phyloP scores from a whole-genome alignment of 1,284 basidiomycete genomes.

The Sparassis latifolia region DNA sequence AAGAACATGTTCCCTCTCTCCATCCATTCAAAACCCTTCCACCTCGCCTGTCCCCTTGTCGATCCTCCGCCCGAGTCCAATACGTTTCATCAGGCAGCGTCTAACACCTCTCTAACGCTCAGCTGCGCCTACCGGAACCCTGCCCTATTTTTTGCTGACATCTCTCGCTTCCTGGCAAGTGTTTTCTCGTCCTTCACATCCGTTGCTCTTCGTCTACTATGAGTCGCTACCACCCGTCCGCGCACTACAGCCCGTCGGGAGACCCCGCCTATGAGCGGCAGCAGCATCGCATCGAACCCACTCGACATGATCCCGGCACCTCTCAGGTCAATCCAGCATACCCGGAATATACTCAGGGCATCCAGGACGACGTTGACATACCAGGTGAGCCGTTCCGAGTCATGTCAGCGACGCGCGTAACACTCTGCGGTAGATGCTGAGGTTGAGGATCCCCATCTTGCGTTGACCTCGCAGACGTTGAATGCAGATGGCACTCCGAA shows the following conservation, averaged over 20 bases:
- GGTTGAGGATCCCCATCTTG: constrained; percentile 42
- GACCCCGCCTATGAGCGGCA: constrained; percentile 12
- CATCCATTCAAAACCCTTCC: background rate
- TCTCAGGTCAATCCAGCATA: constrained; percentile 18
- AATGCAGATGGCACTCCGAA: constrained; percentile 81
- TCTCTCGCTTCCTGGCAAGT: background rate
- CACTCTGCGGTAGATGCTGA: background rate
- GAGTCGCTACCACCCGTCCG: constrained; percentile 17
- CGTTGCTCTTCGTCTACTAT: constrained; percentile 8
- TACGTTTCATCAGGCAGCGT: background rate
- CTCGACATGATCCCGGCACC: constrained; percentile 21
- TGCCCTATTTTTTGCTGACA: background rate
- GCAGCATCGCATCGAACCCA: constrained; percentile 12
- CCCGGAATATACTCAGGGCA: constrained; percentile 14
- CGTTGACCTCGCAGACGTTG: constrained; percentile 67
- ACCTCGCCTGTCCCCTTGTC: background rate
- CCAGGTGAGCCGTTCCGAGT: constrained; percentile 12
- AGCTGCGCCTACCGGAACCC: background rate
- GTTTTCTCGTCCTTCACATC: background rate
- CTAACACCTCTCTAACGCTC: background rate
- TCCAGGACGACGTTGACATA: constrained; percentile 15
- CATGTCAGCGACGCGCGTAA: background rate
- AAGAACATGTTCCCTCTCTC: background rate
- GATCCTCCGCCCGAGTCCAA: background rate
- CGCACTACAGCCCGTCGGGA: constrained; percentile 15